These are phyloP conservation scores for Lathyrus sativus DNA, from an alignment of 306 rosid species.

Conservation along the genomic window DNA sequence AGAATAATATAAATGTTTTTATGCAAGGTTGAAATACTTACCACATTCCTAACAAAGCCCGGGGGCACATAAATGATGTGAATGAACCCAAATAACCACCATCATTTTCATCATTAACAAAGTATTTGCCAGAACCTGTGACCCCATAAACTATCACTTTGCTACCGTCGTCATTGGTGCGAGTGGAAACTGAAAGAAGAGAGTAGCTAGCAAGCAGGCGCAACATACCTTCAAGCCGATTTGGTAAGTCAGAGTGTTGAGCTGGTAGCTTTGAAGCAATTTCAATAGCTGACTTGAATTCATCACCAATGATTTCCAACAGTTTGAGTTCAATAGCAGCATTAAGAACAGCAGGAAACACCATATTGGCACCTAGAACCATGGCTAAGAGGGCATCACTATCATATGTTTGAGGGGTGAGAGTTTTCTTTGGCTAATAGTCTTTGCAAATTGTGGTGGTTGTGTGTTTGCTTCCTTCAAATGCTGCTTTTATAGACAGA, in stretches of 20 bases:
- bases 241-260: slow-evolving; percentile 23
- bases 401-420: neutral
- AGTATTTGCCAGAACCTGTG: slow-evolving; percentile 12
- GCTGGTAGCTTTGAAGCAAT: slow-evolving; percentile 36
- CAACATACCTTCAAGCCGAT: slow-evolving; percentile 33
- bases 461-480: too few species aligned
- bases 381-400: slow-evolving; percentile 32
- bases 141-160: neutral
- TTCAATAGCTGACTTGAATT: slow-evolving; percentile 27
- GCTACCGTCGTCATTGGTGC: slow-evolving; percentile 30
- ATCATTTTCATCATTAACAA: neutral
- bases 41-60: slow-evolving; percentile 5
- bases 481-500: too few species aligned
- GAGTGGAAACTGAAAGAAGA: slow-evolving; percentile 31
- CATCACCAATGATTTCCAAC: slow-evolving; percentile 36
- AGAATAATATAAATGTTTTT: too few species aligned
- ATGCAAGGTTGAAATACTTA: neutral
- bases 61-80: neutral
- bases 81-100: slow-evolving; percentile 13
- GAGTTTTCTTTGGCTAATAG: too few species aligned
- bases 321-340: slow-evolving; percentile 44
- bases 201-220: slow-evolving; percentile 35
- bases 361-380: slow-evolving; percentile 29
- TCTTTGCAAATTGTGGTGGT: too few species aligned
- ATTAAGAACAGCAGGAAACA: slow-evolving; percentile 39